Evolutionary conservation across 495 filamentous ascomycete species (phyloP).

Genomic region (Antarctomyces pellizariae): DNA sequence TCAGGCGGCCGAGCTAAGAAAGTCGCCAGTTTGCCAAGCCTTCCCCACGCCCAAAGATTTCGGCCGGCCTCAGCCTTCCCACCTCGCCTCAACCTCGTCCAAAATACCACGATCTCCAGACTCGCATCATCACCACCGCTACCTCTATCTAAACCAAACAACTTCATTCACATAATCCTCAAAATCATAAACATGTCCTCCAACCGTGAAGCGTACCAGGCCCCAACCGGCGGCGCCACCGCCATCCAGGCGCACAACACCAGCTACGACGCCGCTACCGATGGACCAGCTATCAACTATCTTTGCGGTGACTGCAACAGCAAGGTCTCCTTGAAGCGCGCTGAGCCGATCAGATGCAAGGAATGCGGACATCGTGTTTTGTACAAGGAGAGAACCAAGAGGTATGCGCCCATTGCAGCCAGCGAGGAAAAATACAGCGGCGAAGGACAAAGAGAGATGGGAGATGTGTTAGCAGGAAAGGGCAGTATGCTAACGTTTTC

Average conservation of each 20-base stretch:
- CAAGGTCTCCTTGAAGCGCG: conserved; percentile 57
- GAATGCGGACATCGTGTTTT: conserved; percentile 90
- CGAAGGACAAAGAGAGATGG: conserved; percentile 2
- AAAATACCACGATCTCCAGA: too few relatives aligned
- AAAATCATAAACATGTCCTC: conserved; percentile 21
- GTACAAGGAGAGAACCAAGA: conserved; percentile 94
- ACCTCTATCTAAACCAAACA: conserved; percentile 1
- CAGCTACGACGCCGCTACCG: conserved; percentile 10
- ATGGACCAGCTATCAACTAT: conserved; percentile 42
- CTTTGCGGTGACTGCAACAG: conserved; percentile 82
- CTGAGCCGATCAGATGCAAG: conserved; percentile 80
- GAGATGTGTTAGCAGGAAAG: conserved; percentile 1
- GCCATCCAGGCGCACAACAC: conserved; percentile 12
- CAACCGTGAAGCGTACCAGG: conserved; percentile 39
- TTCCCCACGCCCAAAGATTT: too few relatives aligned
- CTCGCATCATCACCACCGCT: too few relatives aligned
- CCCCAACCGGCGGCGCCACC: conserved; percentile 19
- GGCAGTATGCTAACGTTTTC: conserved; percentile 4
- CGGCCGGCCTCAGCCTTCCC: too few relatives aligned
- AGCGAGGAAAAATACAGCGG: neutral
- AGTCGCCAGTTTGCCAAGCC: too few relatives aligned
- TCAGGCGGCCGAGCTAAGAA: too few relatives aligned
- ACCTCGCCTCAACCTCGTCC: too few relatives aligned
- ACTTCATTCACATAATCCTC: conserved; percentile 5
- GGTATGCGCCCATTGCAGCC: conserved; percentile 40